Conservation (phyloP, 345 rosid species). For the Draba incana region DNA sequence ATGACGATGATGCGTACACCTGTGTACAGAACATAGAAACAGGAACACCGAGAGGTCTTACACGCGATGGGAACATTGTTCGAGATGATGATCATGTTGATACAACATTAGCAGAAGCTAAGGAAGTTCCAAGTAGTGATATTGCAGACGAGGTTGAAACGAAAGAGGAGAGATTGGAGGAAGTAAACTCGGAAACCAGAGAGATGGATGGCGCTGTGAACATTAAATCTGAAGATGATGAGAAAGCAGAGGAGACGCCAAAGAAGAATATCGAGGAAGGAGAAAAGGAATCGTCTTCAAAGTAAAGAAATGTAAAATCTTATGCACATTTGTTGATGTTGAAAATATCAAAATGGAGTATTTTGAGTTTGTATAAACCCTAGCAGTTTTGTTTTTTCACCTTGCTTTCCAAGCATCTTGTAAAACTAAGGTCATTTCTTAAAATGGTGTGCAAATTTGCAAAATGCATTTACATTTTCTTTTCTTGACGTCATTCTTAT, state of each 20-base stretch:
- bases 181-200: slow-evolving; percentile 27
- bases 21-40: slow-evolving; percentile 32
- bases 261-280: slow-evolving; percentile 22
- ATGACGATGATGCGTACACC: slow-evolving; percentile 14
- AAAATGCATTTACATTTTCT: no score
- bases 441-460: no score
- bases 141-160: slow-evolving; percentile 33
- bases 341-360: no score
- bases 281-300: slow-evolving; percentile 23
- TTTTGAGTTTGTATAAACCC: no score
- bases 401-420: no score
- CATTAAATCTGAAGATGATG: slow-evolving; percentile 29
- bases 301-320: slow-evolving; percentile 8
- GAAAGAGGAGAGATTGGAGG: slow-evolving; percentile 37
- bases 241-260: slow-evolving; percentile 17
- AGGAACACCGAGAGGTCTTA: slow-evolving; percentile 37
- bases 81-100: slow-evolving; percentile 36
- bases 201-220: slow-evolving; percentile 16
- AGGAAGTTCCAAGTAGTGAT: slow-evolving; percentile 30
- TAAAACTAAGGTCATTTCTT: no score
- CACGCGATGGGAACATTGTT: slow-evolving; percentile 37
- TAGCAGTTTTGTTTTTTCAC: no score
- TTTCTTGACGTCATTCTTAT: no score
- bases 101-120: slow-evolving; percentile 33
- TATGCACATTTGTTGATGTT: neutral